Conservation (phyloP, 1,139 yeast genomes). For the Waltiozyma sp. region DNA sequence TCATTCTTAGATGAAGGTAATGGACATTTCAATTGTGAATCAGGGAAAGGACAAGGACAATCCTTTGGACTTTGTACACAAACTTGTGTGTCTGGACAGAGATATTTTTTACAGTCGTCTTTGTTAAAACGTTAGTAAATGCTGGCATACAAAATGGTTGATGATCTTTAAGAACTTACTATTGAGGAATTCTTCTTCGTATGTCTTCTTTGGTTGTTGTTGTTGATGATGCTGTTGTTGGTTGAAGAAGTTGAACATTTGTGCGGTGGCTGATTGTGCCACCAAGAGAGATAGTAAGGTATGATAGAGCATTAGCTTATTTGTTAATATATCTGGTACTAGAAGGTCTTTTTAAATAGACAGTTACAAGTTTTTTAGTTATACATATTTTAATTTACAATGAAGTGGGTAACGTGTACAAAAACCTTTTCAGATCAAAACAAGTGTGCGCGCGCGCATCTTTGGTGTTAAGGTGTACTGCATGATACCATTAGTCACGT, state of each 20-base stretch:
- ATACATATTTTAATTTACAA: too few species aligned
- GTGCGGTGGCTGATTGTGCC: conserved; percentile 7
- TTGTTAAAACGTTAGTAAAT: conserved; percentile 1
- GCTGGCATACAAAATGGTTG: too few species aligned
- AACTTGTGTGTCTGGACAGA: conserved; percentile 72
- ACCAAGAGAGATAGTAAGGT: neutral
- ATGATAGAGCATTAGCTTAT: neutral
- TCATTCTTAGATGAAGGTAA: conserved; percentile 51
- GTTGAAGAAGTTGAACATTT: conserved; percentile 20
- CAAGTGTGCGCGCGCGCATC: too few species aligned
- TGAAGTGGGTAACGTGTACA: too few species aligned
- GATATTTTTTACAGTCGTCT: conserved; percentile 50
- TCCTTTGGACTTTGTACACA: conserved; percentile 62
- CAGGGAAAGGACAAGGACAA: conserved; percentile 88
- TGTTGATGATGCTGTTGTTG: conserved; percentile 28
- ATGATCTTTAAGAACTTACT: too few species aligned
- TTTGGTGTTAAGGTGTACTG: too few species aligned
- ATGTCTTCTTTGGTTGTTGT: conserved; percentile 18
- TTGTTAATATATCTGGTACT: neutral
- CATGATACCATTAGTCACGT: too few species aligned
- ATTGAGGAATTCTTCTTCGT: conserved; percentile 28
- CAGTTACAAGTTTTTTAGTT: too few species aligned
- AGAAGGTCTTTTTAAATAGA: too few species aligned
- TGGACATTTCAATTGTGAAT: conserved; percentile 71
- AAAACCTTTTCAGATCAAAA: too few species aligned